Conservation (phyloP, 345 rosid genomes). For the Reutealis trisperma region DNA sequence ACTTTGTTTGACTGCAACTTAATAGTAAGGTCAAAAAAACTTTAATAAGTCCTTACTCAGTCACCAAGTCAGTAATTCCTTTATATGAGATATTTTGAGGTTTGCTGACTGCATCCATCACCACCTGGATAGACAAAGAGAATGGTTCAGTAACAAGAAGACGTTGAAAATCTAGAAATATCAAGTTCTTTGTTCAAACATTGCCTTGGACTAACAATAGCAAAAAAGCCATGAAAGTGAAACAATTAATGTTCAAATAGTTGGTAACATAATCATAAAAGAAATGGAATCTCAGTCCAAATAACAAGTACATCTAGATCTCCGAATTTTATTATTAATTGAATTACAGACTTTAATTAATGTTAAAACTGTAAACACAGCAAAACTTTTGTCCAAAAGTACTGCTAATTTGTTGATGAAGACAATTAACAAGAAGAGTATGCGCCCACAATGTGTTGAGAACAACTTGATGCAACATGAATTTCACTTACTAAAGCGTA, state of each 20-base stretch:
- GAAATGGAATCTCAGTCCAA: background rate
- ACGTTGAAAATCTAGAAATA: background rate
- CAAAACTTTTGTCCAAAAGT: no score
- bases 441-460: no score
- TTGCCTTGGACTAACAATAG: background rate
- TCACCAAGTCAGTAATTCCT: conserved; percentile 85
- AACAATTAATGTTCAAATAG: background rate
- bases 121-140: conserved; percentile 51
- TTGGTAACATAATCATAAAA: background rate
- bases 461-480: no score
- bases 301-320: no score
- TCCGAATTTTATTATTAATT: no score
- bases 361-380: no score
- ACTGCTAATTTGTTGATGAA: no score
- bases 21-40: background rate
- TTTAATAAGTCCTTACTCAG: conserved; percentile 61
- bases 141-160: conserved; percentile 4
- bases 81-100: conserved; percentile 81
- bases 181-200: background rate
- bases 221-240: background rate
- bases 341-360: no score
- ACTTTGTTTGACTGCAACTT: background rate
- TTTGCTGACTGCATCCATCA: conserved; percentile 89
- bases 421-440: no score
- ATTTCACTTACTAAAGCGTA: no score